phyloP scores from a whole-genome alignment of 2,329 filamentous ascomycete species.

The Fusarium irregulare region DNA sequence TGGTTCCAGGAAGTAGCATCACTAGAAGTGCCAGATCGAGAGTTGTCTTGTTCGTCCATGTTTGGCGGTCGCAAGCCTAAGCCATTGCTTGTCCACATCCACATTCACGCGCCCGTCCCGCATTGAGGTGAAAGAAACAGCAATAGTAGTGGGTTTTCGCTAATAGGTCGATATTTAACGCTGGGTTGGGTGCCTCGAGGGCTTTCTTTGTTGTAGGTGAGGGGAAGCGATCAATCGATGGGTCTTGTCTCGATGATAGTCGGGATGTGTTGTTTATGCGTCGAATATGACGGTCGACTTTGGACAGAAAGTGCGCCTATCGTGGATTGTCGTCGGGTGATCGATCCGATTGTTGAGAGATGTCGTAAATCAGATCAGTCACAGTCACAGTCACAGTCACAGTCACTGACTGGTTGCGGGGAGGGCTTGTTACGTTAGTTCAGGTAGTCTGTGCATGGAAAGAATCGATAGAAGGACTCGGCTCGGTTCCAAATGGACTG shows the following conservation, averaged over 20 bases:
- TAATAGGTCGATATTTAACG: slow-evolving; percentile 9
- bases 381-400: slow-evolving; percentile 8
- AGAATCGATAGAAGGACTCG: slow-evolving; percentile 12
- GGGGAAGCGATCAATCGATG: slow-evolving; percentile 7
- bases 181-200: slow-evolving; percentile 22
- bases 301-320: slow-evolving; percentile 4
- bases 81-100: slow-evolving; percentile 56
- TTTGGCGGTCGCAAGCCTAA: slow-evolving; percentile 59
- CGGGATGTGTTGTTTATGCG: neutral
- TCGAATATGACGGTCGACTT: slow-evolving; percentile 1
- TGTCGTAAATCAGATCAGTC: slow-evolving; percentile 16
- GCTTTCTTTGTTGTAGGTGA: slow-evolving; percentile 11
- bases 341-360: slow-evolving; percentile 18
- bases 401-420: slow-evolving; percentile 42
- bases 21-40: slow-evolving; percentile 51
- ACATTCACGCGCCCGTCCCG: slow-evolving; percentile 50
- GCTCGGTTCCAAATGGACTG: neutral
- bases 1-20: slow-evolving; percentile 50
- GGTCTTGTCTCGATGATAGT: neutral
- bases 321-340: slow-evolving; percentile 13
- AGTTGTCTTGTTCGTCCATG: slow-evolving; percentile 58
- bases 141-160: slow-evolving; percentile 14
- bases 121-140: slow-evolving; percentile 46
- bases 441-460: slow-evolving; percentile 28
- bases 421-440: slow-evolving; percentile 34